Evolutionary conservation across 2,329 filamentous ascomycete species (phyloP).

Genomic region (Penicillium sp.): DNA sequence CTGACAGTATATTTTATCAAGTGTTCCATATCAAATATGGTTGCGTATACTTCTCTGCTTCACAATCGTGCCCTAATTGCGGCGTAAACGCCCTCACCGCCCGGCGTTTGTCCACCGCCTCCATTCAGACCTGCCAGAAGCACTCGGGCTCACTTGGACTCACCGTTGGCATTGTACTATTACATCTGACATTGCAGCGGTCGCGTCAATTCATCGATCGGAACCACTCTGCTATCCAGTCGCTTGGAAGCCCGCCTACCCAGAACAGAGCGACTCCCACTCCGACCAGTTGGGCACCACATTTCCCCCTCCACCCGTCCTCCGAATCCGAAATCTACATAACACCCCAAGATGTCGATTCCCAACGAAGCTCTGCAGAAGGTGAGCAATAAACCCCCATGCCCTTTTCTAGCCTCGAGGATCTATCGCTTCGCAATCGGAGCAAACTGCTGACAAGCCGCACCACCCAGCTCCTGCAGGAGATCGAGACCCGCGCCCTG

Average conservation of each 20-base stretch:
- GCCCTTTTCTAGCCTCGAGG: no score
- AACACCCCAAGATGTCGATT: conserved; percentile 70
- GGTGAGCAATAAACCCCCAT: conserved; percentile 58
- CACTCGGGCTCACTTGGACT: no score
- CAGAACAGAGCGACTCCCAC: neutral
- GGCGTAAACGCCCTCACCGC: conserved; percentile 11
- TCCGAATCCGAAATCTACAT: conserved; percentile 7
- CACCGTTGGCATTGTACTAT: no score
- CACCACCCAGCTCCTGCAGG: conserved; percentile 74
- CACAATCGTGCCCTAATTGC: conserved; percentile 13
- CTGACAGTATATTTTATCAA: no score
- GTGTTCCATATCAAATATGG: no score
- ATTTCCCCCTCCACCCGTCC: conserved; percentile 3
- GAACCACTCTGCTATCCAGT: no score
- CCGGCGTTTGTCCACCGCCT: conserved; percentile 8
- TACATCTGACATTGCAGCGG: no score
- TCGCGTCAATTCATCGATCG: no score
- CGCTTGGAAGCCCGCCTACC: no score
- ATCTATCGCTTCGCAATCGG: no score
- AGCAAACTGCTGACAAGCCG: conserved; percentile 11
- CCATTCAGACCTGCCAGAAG: no score
- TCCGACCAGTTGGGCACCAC: neutral
- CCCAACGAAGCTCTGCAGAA: conserved; percentile 92
- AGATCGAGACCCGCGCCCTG: conserved; percentile 87
- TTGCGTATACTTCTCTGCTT: no score